These are phyloP conservation scores for Stephania yunnanensis DNA, from an alignment of 164 flowering plant genomes.

Conservation along the genomic window DNA sequence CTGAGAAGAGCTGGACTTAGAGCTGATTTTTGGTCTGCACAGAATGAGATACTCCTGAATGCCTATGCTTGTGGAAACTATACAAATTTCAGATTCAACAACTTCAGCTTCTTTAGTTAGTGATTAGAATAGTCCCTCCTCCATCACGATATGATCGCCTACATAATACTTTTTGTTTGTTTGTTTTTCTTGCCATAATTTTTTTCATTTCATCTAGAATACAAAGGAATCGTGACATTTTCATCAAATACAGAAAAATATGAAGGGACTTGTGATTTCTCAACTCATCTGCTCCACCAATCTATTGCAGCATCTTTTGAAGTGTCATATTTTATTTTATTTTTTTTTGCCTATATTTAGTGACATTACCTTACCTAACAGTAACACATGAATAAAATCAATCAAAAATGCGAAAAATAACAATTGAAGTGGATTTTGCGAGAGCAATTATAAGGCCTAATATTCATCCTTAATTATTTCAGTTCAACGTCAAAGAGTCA, in stretches of 20 bases:
- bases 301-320: too few species aligned
- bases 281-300: neutral
- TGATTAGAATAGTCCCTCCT: conserved; percentile 12
- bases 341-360: too few species aligned
- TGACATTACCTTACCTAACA: too few species aligned
- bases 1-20: conserved; percentile 49
- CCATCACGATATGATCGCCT: neutral
- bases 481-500: too few species aligned
- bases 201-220: neutral
- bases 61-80: conserved; percentile 37
- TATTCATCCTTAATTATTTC: too few species aligned
- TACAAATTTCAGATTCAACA: conserved; percentile 36
- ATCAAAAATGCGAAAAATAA: too few species aligned
- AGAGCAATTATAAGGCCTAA: too few species aligned
- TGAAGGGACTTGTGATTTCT: neutral
- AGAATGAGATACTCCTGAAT: conserved; percentile 48
- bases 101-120: conserved; percentile 34
- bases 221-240: neutral
- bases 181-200: neutral
- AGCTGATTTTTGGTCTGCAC: conserved; percentile 67
- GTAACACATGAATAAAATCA: too few species aligned
- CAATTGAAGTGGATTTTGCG: too few species aligned
- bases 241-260: neutral
- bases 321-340: too few species aligned
- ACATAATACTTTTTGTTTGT: neutral